These are phyloP conservation scores for Xerocomus brunneocitrinus DNA, from an alignment of 768 basidiomycete species.

Conservation along the genomic window DNA sequence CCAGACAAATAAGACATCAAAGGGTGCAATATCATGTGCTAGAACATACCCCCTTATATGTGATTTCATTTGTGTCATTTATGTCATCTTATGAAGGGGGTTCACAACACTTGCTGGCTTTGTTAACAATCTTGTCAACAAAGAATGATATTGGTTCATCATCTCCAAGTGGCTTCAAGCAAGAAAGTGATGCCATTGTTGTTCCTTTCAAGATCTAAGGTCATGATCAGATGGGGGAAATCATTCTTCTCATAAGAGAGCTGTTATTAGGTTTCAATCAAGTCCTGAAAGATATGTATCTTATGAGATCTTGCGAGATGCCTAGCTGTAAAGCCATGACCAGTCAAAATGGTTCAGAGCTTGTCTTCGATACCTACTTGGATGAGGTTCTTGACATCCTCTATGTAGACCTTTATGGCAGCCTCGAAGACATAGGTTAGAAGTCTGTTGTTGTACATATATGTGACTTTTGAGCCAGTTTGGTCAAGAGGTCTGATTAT, in stretches of 20 bases:
- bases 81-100: too few species aligned
- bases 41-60: neutral
- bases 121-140: neutral
- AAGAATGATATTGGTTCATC: neutral
- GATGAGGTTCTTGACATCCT: too few species aligned
- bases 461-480: too few species aligned
- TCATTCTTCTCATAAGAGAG: neutral
- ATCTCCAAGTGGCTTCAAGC: fast-evolving
- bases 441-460: too few species aligned
- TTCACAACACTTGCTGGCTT: fast-evolving
- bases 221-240: neutral
- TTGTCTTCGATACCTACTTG: too few species aligned
- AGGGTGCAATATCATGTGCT: neutral
- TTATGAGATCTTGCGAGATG: neutral
- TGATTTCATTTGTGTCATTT: too few species aligned
- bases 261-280: neutral
- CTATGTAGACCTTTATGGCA: too few species aligned
- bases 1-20: neutral
- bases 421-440: too few species aligned
- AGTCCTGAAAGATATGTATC: neutral
- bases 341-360: too few species aligned
- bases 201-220: neutral
- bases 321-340: neutral
- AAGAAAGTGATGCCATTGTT: neutral
- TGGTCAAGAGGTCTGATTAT: too few species aligned